Evolutionary conservation across 805 yeast genomes (phyloP), one percentile per base, ranked within the genome.

Genomic region (Candida arabinofermentans): DNA sequence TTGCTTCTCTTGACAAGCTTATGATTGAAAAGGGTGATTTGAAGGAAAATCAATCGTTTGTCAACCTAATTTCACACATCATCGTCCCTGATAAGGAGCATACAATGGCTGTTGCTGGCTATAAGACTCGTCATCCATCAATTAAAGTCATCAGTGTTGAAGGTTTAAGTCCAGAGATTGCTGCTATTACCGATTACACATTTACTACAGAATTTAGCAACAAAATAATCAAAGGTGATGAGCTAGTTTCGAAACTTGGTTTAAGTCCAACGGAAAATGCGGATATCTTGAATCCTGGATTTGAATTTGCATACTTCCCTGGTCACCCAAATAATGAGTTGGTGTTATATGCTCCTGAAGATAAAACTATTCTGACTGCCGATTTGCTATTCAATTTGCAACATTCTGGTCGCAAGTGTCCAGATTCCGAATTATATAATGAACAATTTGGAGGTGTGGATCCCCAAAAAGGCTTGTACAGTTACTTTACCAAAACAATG

Each of bases 81-180:
- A 67, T 83, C 32, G 68, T 83, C 36, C 87, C 88, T 2, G 86
- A 83, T 53, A 53, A 48, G 24, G 84, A 79, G 48, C 89, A 83
- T 54, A 78, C 84, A 1, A 62, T 82, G 76, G 85, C 83, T 3
- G 75, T 81, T 10, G 54, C 59, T 21, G 71, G 74, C 12, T 74
- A 81, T 61, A 72, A 75, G 54, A 64, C 67, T 16, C 58, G 62
- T 40, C 71, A 64, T 55, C 85, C 86, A 3, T 53, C 65, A 2
- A 59, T 77, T 37, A 71, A 74, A 51, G 58, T 82, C 22, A 69
- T 82, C 45, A 86, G 81, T 5, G 70, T 75, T 62, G 77, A 70
- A 29, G 69, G 68, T 1, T 52, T 62, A 32, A 49, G 52, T 10
- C 61, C 61, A 29, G 68, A 68, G 14, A 61, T 70, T 9, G 61